Evolutionary conservation across 768 basidiomycete genomes (phyloP).

Genomic region (Heimioporus sp.): DNA sequence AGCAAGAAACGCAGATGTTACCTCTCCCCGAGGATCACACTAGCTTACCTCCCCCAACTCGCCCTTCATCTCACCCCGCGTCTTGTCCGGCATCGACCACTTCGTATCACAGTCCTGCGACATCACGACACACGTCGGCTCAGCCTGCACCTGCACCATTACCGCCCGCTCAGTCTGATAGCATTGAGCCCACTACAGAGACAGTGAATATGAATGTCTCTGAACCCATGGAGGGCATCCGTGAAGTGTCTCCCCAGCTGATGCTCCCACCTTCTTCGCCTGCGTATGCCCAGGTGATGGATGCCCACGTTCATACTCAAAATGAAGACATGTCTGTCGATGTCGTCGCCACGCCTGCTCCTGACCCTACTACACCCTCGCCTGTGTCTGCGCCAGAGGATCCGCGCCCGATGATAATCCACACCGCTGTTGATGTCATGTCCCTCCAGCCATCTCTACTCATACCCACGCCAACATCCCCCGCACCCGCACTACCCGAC

Average conservation of each 20-base stretch:
- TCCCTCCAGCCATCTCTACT: slow-evolving; percentile 27
- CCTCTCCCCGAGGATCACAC: slow-evolving; percentile 1
- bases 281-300: neutral
- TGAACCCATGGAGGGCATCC: slow-evolving; percentile 18
- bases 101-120: slow-evolving; percentile 13
- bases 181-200: slow-evolving; percentile 8
- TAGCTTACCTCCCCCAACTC: slow-evolving; percentile 8
- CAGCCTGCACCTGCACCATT: slow-evolving; percentile 11
- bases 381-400: slow-evolving; percentile 3
- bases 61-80: slow-evolving; percentile 3
- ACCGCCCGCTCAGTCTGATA: slow-evolving; percentile 7
- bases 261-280: slow-evolving; percentile 25
- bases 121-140: slow-evolving; percentile 17
- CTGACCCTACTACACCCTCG: neutral
- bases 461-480: slow-evolving; percentile 37
- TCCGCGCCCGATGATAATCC: slow-evolving; percentile 18
- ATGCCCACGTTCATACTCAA: neutral
- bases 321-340: neutral
- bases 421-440: slow-evolving; percentile 28
- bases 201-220: slow-evolving; percentile 11
- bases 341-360: neutral
- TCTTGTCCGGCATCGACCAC: slow-evolving; percentile 13
- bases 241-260: slow-evolving; percentile 24
- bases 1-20: slow-evolving; percentile 4
- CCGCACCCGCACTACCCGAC: slow-evolving; percentile 27